Evolutionary conservation across 1,139 yeast genomes (phyloP).

Genomic region (Diutina siamensis): DNA sequence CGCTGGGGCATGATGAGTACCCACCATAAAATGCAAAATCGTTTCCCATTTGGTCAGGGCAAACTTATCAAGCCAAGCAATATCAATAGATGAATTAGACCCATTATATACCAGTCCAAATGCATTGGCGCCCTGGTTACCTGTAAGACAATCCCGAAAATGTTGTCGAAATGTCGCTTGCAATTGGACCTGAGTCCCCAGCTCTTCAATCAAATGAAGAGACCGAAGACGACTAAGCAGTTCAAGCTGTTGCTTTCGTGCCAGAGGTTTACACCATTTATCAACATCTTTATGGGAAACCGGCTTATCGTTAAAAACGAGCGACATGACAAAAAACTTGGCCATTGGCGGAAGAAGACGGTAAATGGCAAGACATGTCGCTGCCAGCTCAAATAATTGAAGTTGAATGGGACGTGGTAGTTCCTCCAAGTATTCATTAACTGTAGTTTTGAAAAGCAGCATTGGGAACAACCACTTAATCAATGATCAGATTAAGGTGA

Average conservation of each 20-base stretch:
- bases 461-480: no score
- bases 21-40: slow-evolving; percentile 94
- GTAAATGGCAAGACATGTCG: slow-evolving; percentile 86
- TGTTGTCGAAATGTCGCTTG: slow-evolving; percentile 67
- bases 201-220: slow-evolving; percentile 65
- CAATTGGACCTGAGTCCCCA: slow-evolving; percentile 44
- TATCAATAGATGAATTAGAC: slow-evolving; percentile 35
- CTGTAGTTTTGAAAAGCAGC: slow-evolving; percentile 43
- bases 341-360: slow-evolving; percentile 83
- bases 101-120: slow-evolving; percentile 22
- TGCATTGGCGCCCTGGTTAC: slow-evolving; percentile 44
- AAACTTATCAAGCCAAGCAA: slow-evolving; percentile 61
- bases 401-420: slow-evolving; percentile 77
- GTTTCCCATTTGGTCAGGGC: slow-evolving; percentile 90
- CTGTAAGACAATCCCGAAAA: slow-evolving; percentile 76
- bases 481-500: no score
- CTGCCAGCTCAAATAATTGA: slow-evolving; percentile 69
- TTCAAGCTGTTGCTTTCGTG: slow-evolving; percentile 51
- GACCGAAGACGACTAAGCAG: slow-evolving; percentile 69
- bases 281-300: slow-evolving; percentile 58
- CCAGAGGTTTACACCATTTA: slow-evolving; percentile 58
- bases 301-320: slow-evolving; percentile 74
- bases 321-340: slow-evolving; percentile 76
- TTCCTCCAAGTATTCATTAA: slow-evolving; percentile 81
- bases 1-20: slow-evolving; percentile 64